These are phyloP conservation scores for Passalora sequoiae DNA, from an alignment of 2,329 filamentous ascomycete species.

Conservation along the genomic window DNA sequence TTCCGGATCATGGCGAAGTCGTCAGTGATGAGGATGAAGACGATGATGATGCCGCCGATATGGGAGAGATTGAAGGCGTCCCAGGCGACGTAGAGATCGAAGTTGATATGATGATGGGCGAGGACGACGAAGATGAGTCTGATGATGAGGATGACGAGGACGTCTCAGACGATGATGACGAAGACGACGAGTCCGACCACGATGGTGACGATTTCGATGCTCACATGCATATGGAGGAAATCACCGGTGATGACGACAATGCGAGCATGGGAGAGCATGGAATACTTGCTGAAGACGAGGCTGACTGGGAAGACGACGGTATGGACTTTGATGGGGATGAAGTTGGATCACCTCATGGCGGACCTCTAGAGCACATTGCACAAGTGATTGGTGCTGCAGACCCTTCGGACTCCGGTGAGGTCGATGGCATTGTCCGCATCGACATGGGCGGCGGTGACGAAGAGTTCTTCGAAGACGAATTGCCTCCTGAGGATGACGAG, in stretches of 20 bases:
- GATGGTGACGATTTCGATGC: constrained; percentile 58
- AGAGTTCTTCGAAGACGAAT: constrained; percentile 54
- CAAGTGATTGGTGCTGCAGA: constrained; percentile 37
- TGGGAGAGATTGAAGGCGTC: constrained; percentile 65
- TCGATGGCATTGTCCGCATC: constrained; percentile 30
- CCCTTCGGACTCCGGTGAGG: constrained; percentile 35
- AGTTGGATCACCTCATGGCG: constrained; percentile 39
- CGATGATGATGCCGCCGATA: constrained; percentile 61
- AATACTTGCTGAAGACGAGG: constrained; percentile 33
- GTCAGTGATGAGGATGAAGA: constrained; percentile 86
- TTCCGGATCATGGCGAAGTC: constrained; percentile 74
- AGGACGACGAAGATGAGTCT: constrained; percentile 55
- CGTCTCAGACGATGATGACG: constrained; percentile 57
- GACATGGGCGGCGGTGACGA: constrained; percentile 44
- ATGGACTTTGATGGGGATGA: constrained; percentile 44
- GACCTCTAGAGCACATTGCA: constrained; percentile 36
- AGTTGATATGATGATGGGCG: constrained; percentile 84
- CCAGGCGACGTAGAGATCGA: constrained; percentile 59
- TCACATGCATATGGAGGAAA: constrained; percentile 49
- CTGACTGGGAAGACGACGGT: constrained; percentile 41
- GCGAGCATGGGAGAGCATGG: constrained; percentile 46
- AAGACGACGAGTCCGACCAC: constrained; percentile 54
- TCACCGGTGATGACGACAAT: constrained; percentile 46
- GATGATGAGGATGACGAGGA: constrained; percentile 51
- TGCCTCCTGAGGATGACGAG: constrained; percentile 53